phyloP scores from a whole-genome alignment of 495 filamentous ascomycete genomes.

The Penicillium lividum region DNA sequence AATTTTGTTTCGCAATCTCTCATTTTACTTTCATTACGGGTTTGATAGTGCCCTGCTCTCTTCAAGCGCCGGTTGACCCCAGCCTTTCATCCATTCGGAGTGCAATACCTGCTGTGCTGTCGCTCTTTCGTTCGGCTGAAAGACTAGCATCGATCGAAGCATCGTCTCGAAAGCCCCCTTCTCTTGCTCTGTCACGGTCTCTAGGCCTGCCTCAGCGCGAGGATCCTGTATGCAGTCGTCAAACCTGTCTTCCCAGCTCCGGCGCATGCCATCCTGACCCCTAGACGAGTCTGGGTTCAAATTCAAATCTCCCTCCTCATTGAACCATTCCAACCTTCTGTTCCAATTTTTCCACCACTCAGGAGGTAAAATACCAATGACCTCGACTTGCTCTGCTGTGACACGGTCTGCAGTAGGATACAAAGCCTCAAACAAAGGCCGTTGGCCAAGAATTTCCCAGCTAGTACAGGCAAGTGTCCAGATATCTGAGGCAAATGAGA shows the following conservation, averaged over 20 bases:
- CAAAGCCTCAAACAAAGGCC: slow-evolving; percentile 30
- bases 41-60: slow-evolving; percentile 8
- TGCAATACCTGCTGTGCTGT: slow-evolving; percentile 17
- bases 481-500: slow-evolving; percentile 34
- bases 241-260: slow-evolving; percentile 18
- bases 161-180: slow-evolving; percentile 24
- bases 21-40: slow-evolving; percentile 7
- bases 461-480: slow-evolving; percentile 37
- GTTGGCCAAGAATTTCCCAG: slow-evolving; percentile 33
- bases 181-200: slow-evolving; percentile 16
- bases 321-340: slow-evolving; percentile 18
- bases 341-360: slow-evolving; percentile 32
- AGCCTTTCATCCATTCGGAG: slow-evolving; percentile 17
- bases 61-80: slow-evolving; percentile 17
- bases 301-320: slow-evolving; percentile 22
- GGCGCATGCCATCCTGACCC: slow-evolving; percentile 12
- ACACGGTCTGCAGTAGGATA: slow-evolving; percentile 22
- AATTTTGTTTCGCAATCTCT: slow-evolving; percentile 1
- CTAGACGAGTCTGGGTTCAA: slow-evolving; percentile 14
- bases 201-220: slow-evolving; percentile 20
- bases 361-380: slow-evolving; percentile 28
- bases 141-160: slow-evolving; percentile 22
- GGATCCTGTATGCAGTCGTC: slow-evolving; percentile 23
- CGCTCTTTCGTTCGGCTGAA: slow-evolving; percentile 17
- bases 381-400: slow-evolving; percentile 28